Base-by-base conservation (phyloP, 2,329 filamentous ascomycete genomes). In the Periconia sp. region DNA sequence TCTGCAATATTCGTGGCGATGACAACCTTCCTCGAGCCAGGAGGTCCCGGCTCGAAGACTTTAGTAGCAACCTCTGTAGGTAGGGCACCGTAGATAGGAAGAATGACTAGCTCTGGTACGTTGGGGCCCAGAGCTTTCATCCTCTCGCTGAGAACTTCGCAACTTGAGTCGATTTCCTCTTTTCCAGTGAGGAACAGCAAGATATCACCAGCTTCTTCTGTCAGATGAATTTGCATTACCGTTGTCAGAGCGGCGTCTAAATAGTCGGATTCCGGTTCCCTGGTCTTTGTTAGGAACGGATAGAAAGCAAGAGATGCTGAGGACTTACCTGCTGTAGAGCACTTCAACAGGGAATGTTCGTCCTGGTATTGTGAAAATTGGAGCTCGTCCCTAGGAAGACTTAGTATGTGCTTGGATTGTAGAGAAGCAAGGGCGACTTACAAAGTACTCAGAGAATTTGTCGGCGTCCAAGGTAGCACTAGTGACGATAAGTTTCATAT, bases 1-100 rank as follows among this genome's bases (percentile, higher is more conserved):
- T 99, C 94, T 1, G 94, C 94, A 62, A 99, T 99, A 59, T 99
- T 99, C 24, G 94, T 99, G 2, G 94, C 94, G 65, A 99, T 95
- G 46, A 99, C 90, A 2, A 97, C 91, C 71, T 99, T 99, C 42
- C 94, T 82, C 40, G 83, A 85, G 12, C 92, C 92, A 0, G 86
- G 79, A 0, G 92, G 90, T 0, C 94, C 89, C 2, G 92, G 92
- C 21, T 99, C 94, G 65, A 99, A 99, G 50, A 99, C 96, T 43
- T 83, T 83, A 58, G 87, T 94, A 65, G 96, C 92, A 77, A 95
- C 92, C 69, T 99, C 95, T 49, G 86, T 91, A 0, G 94, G 94
- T 18, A 99, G 79, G 0, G 90, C 89, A 44, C 92, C 92, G 64
- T 99, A 99, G n/a, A 99, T 92, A 0, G 95, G 95, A 4, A 99